phyloP scores from a whole-genome alignment of 352 stramenopile species.

The Globisporangium uncinulatum region DNA sequence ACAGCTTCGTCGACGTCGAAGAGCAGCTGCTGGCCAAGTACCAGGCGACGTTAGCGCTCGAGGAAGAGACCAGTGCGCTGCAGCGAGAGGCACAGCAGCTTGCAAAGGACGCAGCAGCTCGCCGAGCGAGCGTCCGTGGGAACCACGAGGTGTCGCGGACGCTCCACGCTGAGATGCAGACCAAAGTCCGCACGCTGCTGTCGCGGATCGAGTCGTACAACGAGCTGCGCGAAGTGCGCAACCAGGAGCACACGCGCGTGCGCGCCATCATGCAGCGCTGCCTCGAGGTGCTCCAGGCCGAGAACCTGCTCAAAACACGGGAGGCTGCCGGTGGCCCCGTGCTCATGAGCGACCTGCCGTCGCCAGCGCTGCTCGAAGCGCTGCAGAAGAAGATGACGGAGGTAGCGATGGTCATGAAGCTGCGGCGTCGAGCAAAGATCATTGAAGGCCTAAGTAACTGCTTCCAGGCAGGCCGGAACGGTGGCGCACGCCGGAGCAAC shows the following conservation, averaged over 20 bases:
- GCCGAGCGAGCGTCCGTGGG: conserved; percentile 29
- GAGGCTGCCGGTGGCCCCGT: conserved; percentile 18
- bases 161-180: conserved; percentile 34
- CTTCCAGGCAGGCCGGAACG: conserved; percentile 17
- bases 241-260: conserved; percentile 39
- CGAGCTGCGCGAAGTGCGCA: conserved; percentile 40
- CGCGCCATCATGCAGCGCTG: conserved; percentile 51
- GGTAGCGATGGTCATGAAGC: conserved; percentile 49
- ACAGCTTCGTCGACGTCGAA: conserved; percentile 44
- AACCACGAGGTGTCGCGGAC: conserved; percentile 25
- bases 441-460: conserved; percentile 19
- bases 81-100: conserved; percentile 28
- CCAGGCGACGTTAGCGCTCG: conserved; percentile 38
- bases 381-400: conserved; percentile 68
- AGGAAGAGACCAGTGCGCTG: conserved; percentile 39
- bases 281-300: conserved; percentile 54
- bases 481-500: conserved; percentile 36
- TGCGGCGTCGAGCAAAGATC: conserved; percentile 31
- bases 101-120: conserved; percentile 20
- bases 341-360: conserved; percentile 43
- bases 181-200: conserved; percentile 19
- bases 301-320: conserved; percentile 22
- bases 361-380: conserved; percentile 41
- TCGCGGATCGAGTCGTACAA: conserved; percentile 40
- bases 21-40: conserved; percentile 66